Evolutionary conservation across 2,329 filamentous ascomycete species (phyloP), one percentile per base, ranked within the genome.

Genomic region (Botryotinia globosa): DNA sequence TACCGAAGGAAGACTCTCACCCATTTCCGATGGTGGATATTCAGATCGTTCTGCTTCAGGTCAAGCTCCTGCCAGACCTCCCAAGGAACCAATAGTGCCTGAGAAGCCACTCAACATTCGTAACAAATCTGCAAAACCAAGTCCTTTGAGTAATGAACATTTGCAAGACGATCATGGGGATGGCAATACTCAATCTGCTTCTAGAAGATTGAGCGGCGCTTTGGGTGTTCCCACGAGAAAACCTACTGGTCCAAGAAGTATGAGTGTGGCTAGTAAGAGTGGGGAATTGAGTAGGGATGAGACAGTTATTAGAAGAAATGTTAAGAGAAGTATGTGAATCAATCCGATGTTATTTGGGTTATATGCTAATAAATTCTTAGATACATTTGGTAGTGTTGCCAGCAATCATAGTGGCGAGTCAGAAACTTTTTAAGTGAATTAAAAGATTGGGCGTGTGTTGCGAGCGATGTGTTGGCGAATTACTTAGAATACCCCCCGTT

Each of bases 131-230:
- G 83, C 84, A 74, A 88, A 88, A 79, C 82, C 82, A 62, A 88
- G 86, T 79, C 87, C 88, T 0, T 80, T 86, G n/a, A 85, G 85
- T n/a, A 86, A 86, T 74, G 87, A 87, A 83, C 69, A 88, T 84
- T 29, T 79, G 3, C 58, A 73, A 39, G 73, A 75, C 0, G 67
- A 74, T 22, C 72, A 77, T 63, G 72, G 59, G 16, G 64, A 67
- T 56, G 16, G 4, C 29, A 67, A n/a, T 32, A 74, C 78, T 45
- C 75, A 77, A 69, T 77, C 77, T 56, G 74, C 77, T 32, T 74
- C 78, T 7, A 72, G 76, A 65, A 76, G 74, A 63, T 73, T 79
- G 54, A 77, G 77, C n/a, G 76, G 75, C 51, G 73, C 71, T 5
- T 69, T 78, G 39, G 75, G 75, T 69, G 77, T 80, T 58, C 80